These are phyloP conservation scores for Crepidotus variabilis DNA, from an alignment of 768 basidiomycete species.

Conservation along the genomic window DNA sequence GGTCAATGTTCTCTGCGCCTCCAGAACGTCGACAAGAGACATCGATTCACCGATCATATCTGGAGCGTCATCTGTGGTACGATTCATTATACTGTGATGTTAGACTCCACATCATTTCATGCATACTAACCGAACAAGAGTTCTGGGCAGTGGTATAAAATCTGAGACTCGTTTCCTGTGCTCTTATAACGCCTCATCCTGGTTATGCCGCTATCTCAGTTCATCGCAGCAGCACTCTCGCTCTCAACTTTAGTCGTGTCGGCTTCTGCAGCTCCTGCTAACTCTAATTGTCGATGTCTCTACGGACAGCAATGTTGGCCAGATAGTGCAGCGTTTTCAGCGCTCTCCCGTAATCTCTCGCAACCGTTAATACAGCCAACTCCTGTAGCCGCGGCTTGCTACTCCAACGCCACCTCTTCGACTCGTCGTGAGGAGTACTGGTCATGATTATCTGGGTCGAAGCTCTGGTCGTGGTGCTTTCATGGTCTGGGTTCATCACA, in stretches of 20 bases:
- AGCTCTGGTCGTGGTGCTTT: constrained; percentile 29
- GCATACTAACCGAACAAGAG: background rate
- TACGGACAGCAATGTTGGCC: constrained; percentile 43
- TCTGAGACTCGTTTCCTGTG: background rate
- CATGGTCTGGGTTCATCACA: constrained; percentile 33
- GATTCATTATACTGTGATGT: no score
- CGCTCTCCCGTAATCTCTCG: constrained; percentile 33
- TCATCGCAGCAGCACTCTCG: background rate
- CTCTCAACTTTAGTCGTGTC: background rate
- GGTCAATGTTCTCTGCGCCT: no score
- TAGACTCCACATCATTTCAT: no score
- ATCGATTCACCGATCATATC: no score
- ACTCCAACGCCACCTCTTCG: constrained; percentile 31
- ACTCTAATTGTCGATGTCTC: constrained; percentile 31
- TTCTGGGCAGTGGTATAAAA: background rate
- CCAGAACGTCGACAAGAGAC: no score
- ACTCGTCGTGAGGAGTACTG: constrained; percentile 34
- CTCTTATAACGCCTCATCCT: background rate
- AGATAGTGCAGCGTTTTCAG: constrained; percentile 23
- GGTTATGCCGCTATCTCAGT: background rate
- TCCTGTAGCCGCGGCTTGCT: constrained; percentile 38
- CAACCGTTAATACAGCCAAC: constrained; percentile 39
- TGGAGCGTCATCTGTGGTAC: no score
- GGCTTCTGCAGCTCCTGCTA: background rate
- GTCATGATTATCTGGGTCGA: constrained; percentile 5